These are phyloP conservation scores for Hypomontagnella monticulosa DNA, from an alignment of 495 filamentous ascomycete genomes.

Conservation along the genomic window DNA sequence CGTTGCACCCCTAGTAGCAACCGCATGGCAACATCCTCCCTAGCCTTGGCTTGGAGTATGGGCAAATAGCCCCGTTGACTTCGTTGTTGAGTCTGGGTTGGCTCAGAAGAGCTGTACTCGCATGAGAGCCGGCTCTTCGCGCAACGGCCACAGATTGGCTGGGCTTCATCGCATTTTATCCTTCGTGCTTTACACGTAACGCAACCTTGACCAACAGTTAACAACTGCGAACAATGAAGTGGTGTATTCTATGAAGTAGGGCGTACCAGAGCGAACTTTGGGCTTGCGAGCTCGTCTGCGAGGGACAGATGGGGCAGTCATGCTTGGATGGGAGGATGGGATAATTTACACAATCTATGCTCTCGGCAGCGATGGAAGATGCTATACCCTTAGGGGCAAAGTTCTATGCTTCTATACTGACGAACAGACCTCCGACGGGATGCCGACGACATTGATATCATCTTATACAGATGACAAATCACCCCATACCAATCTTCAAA, in stretches of 20 bases:
- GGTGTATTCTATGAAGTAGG: background rate
- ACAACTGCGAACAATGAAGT: background rate
- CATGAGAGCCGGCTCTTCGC: constrained; percentile 45
- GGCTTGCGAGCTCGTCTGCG: constrained; percentile 28
- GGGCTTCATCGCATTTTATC: constrained; percentile 63
- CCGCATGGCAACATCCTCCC: background rate
- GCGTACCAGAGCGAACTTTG: constrained; percentile 33
- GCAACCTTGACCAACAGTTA: constrained; percentile 49
- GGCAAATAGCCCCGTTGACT: background rate
- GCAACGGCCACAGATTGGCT: constrained; percentile 58
- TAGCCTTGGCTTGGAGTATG: background rate
- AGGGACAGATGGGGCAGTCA: constrained; percentile 29
- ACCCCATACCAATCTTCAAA: too few relatives aligned
- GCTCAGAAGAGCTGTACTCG: constrained; percentile 1
- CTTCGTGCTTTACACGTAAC: constrained; percentile 63
- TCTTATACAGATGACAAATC: too few relatives aligned
- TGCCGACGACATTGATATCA: too few relatives aligned
- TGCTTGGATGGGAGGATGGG: background rate
- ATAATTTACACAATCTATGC: too few relatives aligned
- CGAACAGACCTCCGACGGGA: too few relatives aligned
- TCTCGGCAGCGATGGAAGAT: too few relatives aligned
- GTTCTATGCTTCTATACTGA: too few relatives aligned
- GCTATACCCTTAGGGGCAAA: too few relatives aligned
- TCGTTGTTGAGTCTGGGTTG: background rate
- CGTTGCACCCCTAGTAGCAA: background rate